Percentiles rank a stretch among this genome's conserved stretches.
phyloP scores from a whole-genome alignment of 2,329 filamentous ascomycete species.

The Stenocarpella maydis region DNA sequence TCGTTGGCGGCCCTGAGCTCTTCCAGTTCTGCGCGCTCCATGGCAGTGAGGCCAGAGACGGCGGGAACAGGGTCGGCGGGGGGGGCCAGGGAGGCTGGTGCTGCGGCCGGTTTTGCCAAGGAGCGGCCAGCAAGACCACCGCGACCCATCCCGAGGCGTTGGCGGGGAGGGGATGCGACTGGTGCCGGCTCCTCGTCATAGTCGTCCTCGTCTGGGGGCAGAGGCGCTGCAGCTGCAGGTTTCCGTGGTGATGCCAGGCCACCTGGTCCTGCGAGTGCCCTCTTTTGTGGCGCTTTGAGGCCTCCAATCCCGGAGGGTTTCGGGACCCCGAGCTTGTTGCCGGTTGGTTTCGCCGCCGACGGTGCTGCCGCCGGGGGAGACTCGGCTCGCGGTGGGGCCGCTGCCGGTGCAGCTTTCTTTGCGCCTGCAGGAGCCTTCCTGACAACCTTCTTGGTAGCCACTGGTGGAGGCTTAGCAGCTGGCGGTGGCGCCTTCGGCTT shows the following conservation, averaged over 20 bases:
- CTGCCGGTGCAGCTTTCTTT: slow-evolving; percentile 54
- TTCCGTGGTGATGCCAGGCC: slow-evolving; percentile 62
- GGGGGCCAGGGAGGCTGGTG: slow-evolving; percentile 55
- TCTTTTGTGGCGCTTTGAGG: slow-evolving; percentile 68
- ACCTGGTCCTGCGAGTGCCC: slow-evolving; percentile 50
- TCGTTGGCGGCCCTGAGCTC: slow-evolving; percentile 88
- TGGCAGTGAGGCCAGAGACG: slow-evolving; percentile 70
- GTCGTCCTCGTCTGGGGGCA: slow-evolving; percentile 55
- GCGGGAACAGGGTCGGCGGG: slow-evolving; percentile 66
- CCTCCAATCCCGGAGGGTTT: slow-evolving; percentile 62
- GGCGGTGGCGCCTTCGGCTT: slow-evolving; percentile 84
- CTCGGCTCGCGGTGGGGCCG: slow-evolving; percentile 50
- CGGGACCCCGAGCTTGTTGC: slow-evolving; percentile 63
- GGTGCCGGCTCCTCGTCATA: slow-evolving; percentile 59
- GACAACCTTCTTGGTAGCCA: slow-evolving; percentile 56
- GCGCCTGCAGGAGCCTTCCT: slow-evolving; percentile 57
- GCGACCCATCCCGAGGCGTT: slow-evolving; percentile 73
- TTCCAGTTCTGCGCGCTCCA: slow-evolving; percentile 93
- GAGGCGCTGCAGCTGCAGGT: slow-evolving; percentile 55
- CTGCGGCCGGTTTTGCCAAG: slow-evolving; percentile 75
- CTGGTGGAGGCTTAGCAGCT: slow-evolving; percentile 59
- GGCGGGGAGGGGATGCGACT: slow-evolving; percentile 52
- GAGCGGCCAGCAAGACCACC: slow-evolving; percentile 88
- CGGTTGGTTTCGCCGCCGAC: slow-evolving; percentile 61
- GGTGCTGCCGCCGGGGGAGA: slow-evolving; percentile 65